Base-by-base conservation (phyloP, 1,284 basidiomycete species). In the Coniophora puteana region DNA sequence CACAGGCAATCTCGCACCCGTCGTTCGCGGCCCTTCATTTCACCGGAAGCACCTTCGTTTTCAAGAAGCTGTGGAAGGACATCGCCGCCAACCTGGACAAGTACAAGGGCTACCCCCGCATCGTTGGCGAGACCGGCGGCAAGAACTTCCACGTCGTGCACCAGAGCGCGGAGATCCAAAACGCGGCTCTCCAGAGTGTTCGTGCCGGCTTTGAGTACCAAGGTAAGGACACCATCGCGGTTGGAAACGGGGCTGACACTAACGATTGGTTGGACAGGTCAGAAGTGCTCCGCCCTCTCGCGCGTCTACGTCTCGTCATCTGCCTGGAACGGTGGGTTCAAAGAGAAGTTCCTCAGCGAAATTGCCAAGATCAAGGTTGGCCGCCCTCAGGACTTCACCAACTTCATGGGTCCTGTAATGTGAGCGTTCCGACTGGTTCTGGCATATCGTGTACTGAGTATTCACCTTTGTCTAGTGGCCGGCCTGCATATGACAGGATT, bases 91-190 rank as follows among this genome's bases (percentile, higher is more conserved):
- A 98, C 69, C 61, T 97, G 43, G 90, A 91, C 62, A 78, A 72
- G 39, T 96, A 96, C 73, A 80, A 72, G 56, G 73, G 80, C 13
- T 99, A 97, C 69, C 95, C 96, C 2, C 78, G 95, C 52, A 89
- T 99, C 48, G 94, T 99, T 10, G 94, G 94, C 23, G 94, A 98
- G 73, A 94, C 92, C 8, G 91, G 93, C 41, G 94, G 95, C 47
- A 99, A 99, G 76, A 98, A 99, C 74, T 98, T 95, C 77, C 95
- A 98, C 70, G 57, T 99, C 43, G 74, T 98, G 38, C 95, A 98
- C 67, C 73, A 80, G 41, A 85, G 83, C 12, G 94, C 94, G 38
- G 89, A 96, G 55, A 69, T 95, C 44, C 76, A 76, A 60, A 91
- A 93, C 48, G 91, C 94, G 24, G 95, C 92, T 38, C 59, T 89